Evolutionary conservation across 768 basidiomycete genomes (phyloP), one percentile per base, ranked within the genome.

Genomic region (Termitomyces sp.): DNA sequence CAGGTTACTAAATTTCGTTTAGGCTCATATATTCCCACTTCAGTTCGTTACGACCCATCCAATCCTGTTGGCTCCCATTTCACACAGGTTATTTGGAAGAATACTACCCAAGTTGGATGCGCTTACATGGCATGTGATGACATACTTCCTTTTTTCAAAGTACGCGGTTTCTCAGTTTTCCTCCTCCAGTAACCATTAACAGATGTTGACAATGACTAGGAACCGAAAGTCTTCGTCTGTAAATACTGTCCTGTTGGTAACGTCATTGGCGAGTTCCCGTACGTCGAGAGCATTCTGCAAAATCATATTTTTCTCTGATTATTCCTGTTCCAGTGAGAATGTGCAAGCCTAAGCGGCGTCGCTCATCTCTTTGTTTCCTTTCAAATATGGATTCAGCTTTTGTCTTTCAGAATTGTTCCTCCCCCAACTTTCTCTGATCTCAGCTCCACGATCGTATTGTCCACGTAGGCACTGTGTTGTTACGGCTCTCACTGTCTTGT

Each of bases 71-170:
- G 81, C 18, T 88, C 87, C 52, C 89, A 90, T 69, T 91, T 86
- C 67, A 91, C 89, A 12, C 89, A 90, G 70, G 81, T 89, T 4
- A 87, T 91, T 7, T 91, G 90, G 90, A 90, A 91, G 71, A 77
- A 70, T 7, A 81, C 84, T 20, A 82, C 79, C 1, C 74, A 88
- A 60, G 76, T 90, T 22, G 89, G 88, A 28, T 91, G 88, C 67
- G 88, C 86, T 40, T 74, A 81, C 28, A 73, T 79, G 60, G 68
- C 70, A 6, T 90, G 88, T 70, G 75, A 73, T 66, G 84, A 82
- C 24, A 87, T 89, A 75, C 68, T 63, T 63, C 82, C 24, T 77
- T 73, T 20, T 44, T 85, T 76, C 67, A 85, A 83, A 51, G 85
- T 87, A 67, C 55, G 84, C 76, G 55, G 39, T 38, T 49, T 56